Conservation (phyloP, 768 basidiomycete genomes). For the Termitomyces sp. region DNA sequence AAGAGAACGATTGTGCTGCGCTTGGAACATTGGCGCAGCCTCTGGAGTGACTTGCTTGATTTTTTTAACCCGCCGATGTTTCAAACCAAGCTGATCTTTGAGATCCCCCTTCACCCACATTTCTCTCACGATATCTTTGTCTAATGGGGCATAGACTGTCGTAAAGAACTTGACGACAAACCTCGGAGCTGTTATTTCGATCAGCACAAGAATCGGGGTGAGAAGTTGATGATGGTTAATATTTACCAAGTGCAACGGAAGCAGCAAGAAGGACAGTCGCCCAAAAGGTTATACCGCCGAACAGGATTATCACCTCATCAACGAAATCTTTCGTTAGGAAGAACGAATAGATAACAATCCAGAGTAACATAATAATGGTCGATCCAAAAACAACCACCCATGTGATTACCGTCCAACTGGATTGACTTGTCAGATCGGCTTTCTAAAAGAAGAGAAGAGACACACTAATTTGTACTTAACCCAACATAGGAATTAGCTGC, state of each 20-base stretch:
- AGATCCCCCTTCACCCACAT: conserved; percentile 83
- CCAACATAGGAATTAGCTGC: conserved; percentile 89
- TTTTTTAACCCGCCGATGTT: conserved; percentile 52
- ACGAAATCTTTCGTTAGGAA: conserved; percentile 68
- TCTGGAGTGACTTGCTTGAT: conserved; percentile 39
- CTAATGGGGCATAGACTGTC: conserved; percentile 69
- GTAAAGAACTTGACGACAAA: conserved; percentile 72
- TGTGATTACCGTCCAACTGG: conserved; percentile 78
- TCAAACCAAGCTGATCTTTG: conserved; percentile 74
- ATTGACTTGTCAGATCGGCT: conserved; percentile 17
- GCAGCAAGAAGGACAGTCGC: conserved; percentile 65
- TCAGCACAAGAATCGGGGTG: neutral
- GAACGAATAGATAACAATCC: conserved; percentile 86
- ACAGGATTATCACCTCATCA: conserved; percentile 68
- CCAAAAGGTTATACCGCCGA: conserved; percentile 82
- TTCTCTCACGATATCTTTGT: conserved; percentile 90
- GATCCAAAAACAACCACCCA: conserved; percentile 81
- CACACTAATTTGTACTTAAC: conserved; percentile 79
- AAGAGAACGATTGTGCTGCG: conserved; percentile 55
- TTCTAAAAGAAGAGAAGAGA: conserved; percentile 10
- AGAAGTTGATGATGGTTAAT: neutral
- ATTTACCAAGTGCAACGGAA: conserved; percentile 63
- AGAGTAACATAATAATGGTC: conserved; percentile 75
- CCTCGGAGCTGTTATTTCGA: conserved; percentile 54
- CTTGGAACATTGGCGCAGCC: conserved; percentile 65